phyloP scores from a whole-genome alignment of 257 asterid genomes.

The Echites panduratus region DNA sequence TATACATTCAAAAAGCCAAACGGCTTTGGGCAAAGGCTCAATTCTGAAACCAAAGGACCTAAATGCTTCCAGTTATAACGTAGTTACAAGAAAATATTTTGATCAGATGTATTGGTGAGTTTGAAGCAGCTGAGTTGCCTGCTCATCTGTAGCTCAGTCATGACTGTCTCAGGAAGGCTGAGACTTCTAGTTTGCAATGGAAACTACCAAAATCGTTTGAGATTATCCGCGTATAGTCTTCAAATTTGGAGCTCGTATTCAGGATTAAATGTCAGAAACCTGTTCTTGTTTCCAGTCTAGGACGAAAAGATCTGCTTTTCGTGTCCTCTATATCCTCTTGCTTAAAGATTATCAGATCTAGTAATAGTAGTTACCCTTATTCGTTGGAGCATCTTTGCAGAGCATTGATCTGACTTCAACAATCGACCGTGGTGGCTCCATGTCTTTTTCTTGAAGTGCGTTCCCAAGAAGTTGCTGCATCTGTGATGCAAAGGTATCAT shows the following conservation, averaged over 20 bases:
- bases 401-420: slow-evolving; percentile 46
- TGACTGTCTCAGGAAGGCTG: not conserved
- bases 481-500: slow-evolving; percentile 47
- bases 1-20: not conserved
- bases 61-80: not conserved
- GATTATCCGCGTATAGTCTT: not conserved
- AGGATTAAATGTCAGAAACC: not conserved
- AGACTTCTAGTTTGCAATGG: not conserved
- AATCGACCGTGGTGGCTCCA: slow-evolving; percentile 44
- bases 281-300: not conserved
- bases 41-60: not conserved
- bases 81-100: not conserved
- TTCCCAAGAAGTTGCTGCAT: slow-evolving; percentile 50
- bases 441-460: slow-evolving; percentile 39
- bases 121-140: slow-evolving; percentile 21
- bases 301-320: not conserved
- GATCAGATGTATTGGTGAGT: not conserved
- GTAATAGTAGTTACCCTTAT: slow-evolving; percentile 28
- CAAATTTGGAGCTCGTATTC: not conserved
- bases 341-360: slow-evolving; percentile 5
- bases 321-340: not conserved
- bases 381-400: slow-evolving; percentile 37
- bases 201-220: not conserved
- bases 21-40: not conserved
- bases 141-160: not conserved